Evolutionary conservation across 371 early-diverging fungal genomes (phyloP).

Genomic region (Saksenaea vasiformis): DNA sequence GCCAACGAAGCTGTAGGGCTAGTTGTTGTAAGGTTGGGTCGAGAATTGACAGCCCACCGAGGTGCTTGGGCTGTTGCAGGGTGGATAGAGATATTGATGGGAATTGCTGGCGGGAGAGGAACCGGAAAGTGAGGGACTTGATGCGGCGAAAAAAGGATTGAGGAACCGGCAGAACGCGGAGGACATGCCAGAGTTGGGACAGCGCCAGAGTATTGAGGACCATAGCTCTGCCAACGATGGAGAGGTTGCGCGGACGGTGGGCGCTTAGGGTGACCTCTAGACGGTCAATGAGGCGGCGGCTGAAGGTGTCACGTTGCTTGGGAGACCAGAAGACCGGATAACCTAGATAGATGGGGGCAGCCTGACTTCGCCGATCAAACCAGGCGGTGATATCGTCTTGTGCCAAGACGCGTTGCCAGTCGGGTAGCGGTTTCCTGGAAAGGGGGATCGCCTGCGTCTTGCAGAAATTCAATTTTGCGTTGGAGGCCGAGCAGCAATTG

Average conservation of each 20-base stretch:
- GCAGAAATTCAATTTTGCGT: slow-evolving; percentile 19
- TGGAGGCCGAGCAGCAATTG: slow-evolving; percentile 19
- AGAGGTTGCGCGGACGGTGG: slow-evolving; percentile 4
- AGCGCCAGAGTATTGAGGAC: slow-evolving; percentile 17
- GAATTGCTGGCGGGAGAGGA: slow-evolving; percentile 6
- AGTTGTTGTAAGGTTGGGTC: slow-evolving; percentile 13
- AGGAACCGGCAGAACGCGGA: slow-evolving; percentile 7
- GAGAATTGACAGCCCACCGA: slow-evolving; percentile 14
- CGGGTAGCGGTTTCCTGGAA: slow-evolving; percentile 7
- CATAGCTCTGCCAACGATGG: slow-evolving; percentile 17
- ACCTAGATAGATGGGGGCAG: slow-evolving; percentile 18
- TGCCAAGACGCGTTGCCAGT: background rate
- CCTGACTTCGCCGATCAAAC: background rate
- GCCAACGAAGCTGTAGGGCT: slow-evolving; percentile 20
- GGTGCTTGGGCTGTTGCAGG: background rate
- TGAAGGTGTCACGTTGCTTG: slow-evolving; percentile 14
- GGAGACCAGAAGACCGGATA: slow-evolving; percentile 15
- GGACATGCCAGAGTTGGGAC: slow-evolving; percentile 18
- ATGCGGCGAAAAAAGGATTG: background rate
- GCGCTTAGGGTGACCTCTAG: slow-evolving; percentile 1
- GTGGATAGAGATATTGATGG: slow-evolving; percentile 4
- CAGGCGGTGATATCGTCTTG: slow-evolving; percentile 5
- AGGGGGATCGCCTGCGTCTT: slow-evolving; percentile 25
- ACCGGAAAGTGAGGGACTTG: background rate
- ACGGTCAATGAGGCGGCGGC: slow-evolving; percentile 7